Evolutionary conservation across 1,284 basidiomycete species (phyloP).

Genomic region (Trichosporon ovoides): DNA sequence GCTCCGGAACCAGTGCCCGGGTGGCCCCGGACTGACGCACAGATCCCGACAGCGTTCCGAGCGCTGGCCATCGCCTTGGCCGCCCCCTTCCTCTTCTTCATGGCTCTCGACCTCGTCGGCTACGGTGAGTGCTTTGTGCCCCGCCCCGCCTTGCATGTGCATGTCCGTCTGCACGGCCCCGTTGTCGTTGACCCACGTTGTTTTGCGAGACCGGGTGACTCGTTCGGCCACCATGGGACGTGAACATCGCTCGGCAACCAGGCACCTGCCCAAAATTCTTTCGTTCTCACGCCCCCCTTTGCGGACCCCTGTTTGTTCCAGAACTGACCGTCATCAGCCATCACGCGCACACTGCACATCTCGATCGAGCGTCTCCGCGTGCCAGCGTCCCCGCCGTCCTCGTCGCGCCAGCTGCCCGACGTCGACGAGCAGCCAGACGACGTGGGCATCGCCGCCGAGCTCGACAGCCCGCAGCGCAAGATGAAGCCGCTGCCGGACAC

Average conservation of each 20-base stretch:
- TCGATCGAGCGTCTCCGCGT: slow-evolving; percentile 34
- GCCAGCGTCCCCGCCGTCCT: slow-evolving; percentile 28
- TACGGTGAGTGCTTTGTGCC: slow-evolving; percentile 25
- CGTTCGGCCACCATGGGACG: neutral
- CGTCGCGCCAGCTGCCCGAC: slow-evolving; percentile 11
- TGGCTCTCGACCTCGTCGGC: slow-evolving; percentile 33
- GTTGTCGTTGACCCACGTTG: no score
- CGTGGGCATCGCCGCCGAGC: slow-evolving; percentile 35
- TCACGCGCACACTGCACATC: slow-evolving; percentile 36
- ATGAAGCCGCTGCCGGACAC: neutral
- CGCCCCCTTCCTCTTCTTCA: slow-evolving; percentile 31
- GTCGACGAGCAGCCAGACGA: slow-evolving; percentile 46
- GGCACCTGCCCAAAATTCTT: neutral
- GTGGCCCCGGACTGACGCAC: slow-evolving; percentile 7
- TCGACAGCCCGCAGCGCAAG: slow-evolving; percentile 14
- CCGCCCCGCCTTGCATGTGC: neutral
- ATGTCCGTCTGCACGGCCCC: neutral
- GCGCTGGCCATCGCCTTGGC: slow-evolving; percentile 27
- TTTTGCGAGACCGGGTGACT: neutral
- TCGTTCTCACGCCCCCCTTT: neutral
- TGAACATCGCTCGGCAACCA: neutral
- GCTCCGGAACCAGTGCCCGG: neutral
- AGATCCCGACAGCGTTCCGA: slow-evolving; percentile 34
- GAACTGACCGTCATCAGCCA: slow-evolving; percentile 22
- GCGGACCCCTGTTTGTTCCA: slow-evolving; percentile 1